phyloP scores from a whole-genome alignment of 2,329 filamentous ascomycete genomes.

The Trichothecium sympodiale region DNA sequence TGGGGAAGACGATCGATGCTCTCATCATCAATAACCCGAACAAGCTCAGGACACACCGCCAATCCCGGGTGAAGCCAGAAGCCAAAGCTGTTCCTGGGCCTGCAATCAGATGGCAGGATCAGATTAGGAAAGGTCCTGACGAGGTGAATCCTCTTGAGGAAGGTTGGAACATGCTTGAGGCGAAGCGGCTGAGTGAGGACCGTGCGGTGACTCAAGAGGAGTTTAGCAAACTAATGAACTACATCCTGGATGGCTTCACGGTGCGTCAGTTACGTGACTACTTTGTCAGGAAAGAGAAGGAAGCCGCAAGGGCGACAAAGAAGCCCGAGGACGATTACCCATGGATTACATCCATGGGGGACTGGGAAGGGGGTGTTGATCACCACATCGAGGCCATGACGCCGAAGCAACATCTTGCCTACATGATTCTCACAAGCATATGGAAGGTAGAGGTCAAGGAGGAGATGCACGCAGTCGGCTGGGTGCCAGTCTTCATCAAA shows the following conservation, averaged over 20 bases:
- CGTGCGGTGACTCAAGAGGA: conserved; percentile 24
- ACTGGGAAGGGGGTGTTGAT: too few species aligned
- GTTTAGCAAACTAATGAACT: conserved; percentile 27
- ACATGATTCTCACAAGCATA: conserved; percentile 32
- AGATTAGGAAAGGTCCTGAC: conserved; percentile 10
- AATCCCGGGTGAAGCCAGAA: conserved; percentile 10
- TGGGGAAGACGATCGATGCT: conserved; percentile 27
- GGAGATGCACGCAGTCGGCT: conserved; percentile 29
- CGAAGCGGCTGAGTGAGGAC: conserved; percentile 30
- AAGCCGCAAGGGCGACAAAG: too few species aligned
- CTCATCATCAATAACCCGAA: conserved; percentile 34
- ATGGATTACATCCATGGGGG: background rate
- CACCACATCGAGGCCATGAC: background rate
- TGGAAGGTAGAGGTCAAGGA: conserved; percentile 41
- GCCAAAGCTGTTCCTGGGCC: background rate
- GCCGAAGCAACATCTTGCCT: conserved; percentile 28
- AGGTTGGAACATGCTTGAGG: conserved; percentile 33
- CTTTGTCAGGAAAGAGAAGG: conserved; percentile 10
- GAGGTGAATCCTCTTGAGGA: conserved; percentile 16
- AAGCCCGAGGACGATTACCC: background rate
- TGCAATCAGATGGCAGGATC: conserved; percentile 18
- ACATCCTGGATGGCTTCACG: conserved; percentile 35
- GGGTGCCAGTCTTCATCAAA: conserved; percentile 25
- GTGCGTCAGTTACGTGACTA: conserved; percentile 33
- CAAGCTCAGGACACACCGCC: conserved; percentile 10